Conservation (phyloP, 305 asterid genomes). For the Solanum hybrid region DNA sequence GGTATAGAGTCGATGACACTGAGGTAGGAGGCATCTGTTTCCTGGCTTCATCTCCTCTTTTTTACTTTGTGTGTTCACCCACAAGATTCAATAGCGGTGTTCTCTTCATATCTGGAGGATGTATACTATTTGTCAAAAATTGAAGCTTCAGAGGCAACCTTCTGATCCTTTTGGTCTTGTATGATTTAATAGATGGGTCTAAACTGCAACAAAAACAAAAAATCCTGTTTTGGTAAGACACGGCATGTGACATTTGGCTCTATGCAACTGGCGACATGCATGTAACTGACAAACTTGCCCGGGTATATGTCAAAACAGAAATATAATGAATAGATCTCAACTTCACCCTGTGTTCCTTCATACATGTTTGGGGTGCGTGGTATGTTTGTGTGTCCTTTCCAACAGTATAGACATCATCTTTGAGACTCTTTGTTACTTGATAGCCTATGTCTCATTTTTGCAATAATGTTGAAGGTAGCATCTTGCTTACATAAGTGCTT, state of each 20-base stretch:
- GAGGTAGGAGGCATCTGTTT: constrained; percentile 38
- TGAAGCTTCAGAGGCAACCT: neutral
- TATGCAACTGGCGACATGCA: neutral
- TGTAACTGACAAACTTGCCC: neutral
- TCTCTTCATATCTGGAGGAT: neutral
- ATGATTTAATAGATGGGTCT: neutral
- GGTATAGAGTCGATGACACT: constrained; percentile 82
- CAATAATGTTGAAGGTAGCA: neutral
- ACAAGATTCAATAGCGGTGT: neutral
- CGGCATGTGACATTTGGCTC: neutral
- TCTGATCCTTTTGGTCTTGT: neutral
- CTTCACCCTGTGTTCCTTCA: neutral
- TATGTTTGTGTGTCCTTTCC: neutral
- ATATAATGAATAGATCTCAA: neutral
- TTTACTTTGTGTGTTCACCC: neutral
- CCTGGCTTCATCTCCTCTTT: neutral
- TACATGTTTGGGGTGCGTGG: neutral
- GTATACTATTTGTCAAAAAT: neutral
- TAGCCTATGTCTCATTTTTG: neutral
- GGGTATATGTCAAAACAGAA: neutral
- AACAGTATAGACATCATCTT: neutral
- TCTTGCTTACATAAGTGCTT: neutral
- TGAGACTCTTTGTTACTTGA: neutral
- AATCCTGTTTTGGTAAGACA: neutral
- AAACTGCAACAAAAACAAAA: neutral